Base-by-base conservation (phyloP, 768 basidiomycete species). In the Hydnomerulius pinastri region DNA sequence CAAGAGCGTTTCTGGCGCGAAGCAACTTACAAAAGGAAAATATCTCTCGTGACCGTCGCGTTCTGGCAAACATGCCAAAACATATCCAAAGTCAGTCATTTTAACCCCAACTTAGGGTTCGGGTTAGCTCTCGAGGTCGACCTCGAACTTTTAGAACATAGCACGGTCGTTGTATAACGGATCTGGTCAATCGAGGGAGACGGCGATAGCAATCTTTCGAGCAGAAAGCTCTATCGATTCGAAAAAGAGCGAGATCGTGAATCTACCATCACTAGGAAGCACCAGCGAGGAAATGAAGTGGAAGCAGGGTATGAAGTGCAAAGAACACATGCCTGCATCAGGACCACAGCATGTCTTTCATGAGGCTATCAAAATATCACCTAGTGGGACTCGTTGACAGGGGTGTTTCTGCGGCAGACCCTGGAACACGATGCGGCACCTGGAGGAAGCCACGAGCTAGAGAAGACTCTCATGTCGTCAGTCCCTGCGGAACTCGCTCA, bases 21-120 rank as follows among this genome's bases (percentile, higher is more conserved):
- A 58, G 43, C 43, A 28, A 21, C 39, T 56, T 64, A 55, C 56
- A 68, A 70, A 70, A 63, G 69, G 64, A 66, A 68, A 64, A 49
- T 38, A 45, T 0, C 53, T 67, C 68, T 53, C 67, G 69, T 69
- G 67, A 69, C 65, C 67, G 69, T 68, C 67, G 67, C 59, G 67
- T 69, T 59, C 54, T 39, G 36, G 18, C 46, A 50, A 66, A 69
- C 21, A 64, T 4, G n/a, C 27, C 55, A 45, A 62, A 68, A 62
- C 23, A 66, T 2, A 13, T 9, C 50, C 37, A 17, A 2, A 46
- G 8, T 6, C 12, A 25, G 44, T 17, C n/a, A 18, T 30, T 15
- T 35, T 49, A 59, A 65, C 62, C 63, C 24, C n/a, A 57, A 4
- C 0, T 29, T 60, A 53, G 63, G 63, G 60, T 63, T 63, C 12